Base-by-base conservation (phyloP, 306 rosid species). In the Pterocarpus santalinus region DNA sequence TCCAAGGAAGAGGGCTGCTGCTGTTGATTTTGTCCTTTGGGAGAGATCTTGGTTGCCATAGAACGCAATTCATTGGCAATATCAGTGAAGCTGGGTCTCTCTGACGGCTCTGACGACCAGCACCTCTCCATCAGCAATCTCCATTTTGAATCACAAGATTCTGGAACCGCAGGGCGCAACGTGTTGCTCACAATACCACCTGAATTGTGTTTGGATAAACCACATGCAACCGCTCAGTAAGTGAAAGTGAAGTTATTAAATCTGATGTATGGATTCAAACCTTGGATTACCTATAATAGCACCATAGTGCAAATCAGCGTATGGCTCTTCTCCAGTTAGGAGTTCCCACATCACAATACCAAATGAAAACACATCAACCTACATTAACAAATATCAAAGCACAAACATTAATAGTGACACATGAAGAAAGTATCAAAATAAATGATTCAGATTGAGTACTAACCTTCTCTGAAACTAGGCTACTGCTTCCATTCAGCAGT, bases 171-270 rank as follows among this genome's bases (percentile, higher is more conserved):
- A 8, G 97, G 97, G 66, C 97, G 90, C 89, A 94, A 77, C 28
- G 97, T 94, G 87, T 94, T 94, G 87, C 92, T 92, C 82, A 94
- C 97, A 57, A 94, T 94, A 64, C 97, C 97, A 60, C 98, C 98
- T 94, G 87, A 80, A 77, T 73, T 67, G 35, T 56, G 46, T 61
- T 62, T 2, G 7, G 32, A 63, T 69, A 53, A 76, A 67, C 62
- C 49, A 46, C 4, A 39, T 34, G 65, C 65, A 68, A 78, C 17
- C 13, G 28, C 76, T 77, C 65, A 69, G 76, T 79, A 60, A 34
- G 53, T 78, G 56, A 17, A 10, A 47, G 52, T 13, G 38, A 57
- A 13, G 71, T 6, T n/a, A 72, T 39, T 13, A 28, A 51, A 60
- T 36, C 14, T 5, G 53, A 51, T 32, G 44, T 5, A 8, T 7